Base-by-base conservation (phyloP, 805 yeast genomes). In the Candida peoriensis region DNA sequence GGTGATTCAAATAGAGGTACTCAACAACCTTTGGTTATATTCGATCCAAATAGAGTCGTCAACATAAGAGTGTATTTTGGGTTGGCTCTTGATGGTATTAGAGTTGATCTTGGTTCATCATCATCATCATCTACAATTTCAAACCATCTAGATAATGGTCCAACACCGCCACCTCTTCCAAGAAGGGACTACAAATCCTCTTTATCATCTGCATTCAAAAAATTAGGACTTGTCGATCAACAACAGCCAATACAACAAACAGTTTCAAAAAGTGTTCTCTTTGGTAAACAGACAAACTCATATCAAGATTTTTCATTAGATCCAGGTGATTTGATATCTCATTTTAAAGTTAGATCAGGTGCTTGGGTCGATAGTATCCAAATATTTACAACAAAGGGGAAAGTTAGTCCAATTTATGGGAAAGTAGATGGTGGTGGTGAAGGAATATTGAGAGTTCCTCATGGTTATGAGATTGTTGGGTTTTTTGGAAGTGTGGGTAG, bases 281-380 rank as follows among this genome's bases (percentile, higher is more conserved):
- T 78, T 33, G 93, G 90, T 4, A 73, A 74, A 18, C 61, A 65
- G 36, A 78, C 72, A 6, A 44, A 46, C 8, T 65, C 73, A 38
- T 78, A 67, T 42, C 51, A 78, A 0, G 88, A 81, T 39, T 71
- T 81, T 38, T 54, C 52, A 1, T 48, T 88, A n/a, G 61, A 63
- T 4, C 55, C 55, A 0, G 84, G 77, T 30, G 96, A 90, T 52
- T 39, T 44, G 8, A 62, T 90, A 7, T 55, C 66, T 4, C 81
- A 80, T 18, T 62, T 89, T 36, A 66, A 70, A 28, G 61, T 87
- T 30, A 68, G 95, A 44, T 66, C 76, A 27, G 97, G 97, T 9
- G 77, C 69, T 2, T 93, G 97, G 97, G 66, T 93, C 5, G 97
- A 93, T 64, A 96, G 81, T 2, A 63, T 86, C 16, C 93, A 84